These are phyloP conservation scores for Penicillium sp. DNA, from an alignment of 2,329 filamentous ascomycete genomes.

Conservation along the genomic window DNA sequence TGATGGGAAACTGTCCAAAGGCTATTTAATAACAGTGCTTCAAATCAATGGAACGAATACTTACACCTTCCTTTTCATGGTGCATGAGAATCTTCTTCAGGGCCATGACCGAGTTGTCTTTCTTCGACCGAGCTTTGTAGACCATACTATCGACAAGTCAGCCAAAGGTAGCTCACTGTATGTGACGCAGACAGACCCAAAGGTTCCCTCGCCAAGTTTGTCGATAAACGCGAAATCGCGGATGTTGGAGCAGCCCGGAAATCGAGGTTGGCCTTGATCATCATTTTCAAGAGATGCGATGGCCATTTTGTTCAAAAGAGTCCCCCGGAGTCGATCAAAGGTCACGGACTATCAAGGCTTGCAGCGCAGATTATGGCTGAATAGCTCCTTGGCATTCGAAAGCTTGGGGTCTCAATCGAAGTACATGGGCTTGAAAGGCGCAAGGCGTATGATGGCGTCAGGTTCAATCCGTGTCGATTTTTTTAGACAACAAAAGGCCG, in stretches of 20 bases:
- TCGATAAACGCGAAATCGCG: slow-evolving; percentile 41
- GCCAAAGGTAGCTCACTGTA: background rate
- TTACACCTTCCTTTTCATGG: slow-evolving; percentile 92
- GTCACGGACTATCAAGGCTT: background rate
- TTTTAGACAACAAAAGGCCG: background rate
- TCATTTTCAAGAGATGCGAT: slow-evolving; percentile 46
- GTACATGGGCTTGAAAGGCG: background rate
- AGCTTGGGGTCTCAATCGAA: background rate
- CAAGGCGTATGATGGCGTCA: background rate
- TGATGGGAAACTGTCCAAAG: slow-evolving; percentile 77
- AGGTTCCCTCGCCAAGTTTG: slow-evolving; percentile 87
- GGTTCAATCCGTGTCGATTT: background rate
- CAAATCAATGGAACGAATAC: slow-evolving; percentile 24
- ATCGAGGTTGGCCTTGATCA: slow-evolving; percentile 56
- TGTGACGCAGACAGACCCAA: slow-evolving; percentile 61
- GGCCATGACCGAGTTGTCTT: slow-evolving; percentile 72
- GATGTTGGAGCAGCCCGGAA: slow-evolving; percentile 72
- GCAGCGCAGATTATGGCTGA: background rate
- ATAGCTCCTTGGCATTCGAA: background rate
- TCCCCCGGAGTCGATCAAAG: background rate
- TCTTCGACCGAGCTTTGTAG: slow-evolving; percentile 78
- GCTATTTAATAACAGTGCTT: background rate
- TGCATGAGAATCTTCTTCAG: slow-evolving; percentile 99
- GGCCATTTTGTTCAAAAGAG: slow-evolving; percentile 28
- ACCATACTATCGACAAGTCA: slow-evolving; percentile 64